phyloP scores from a whole-genome alignment of 2,329 filamentous ascomycete species.

The Aspergillus carbonarius region DNA sequence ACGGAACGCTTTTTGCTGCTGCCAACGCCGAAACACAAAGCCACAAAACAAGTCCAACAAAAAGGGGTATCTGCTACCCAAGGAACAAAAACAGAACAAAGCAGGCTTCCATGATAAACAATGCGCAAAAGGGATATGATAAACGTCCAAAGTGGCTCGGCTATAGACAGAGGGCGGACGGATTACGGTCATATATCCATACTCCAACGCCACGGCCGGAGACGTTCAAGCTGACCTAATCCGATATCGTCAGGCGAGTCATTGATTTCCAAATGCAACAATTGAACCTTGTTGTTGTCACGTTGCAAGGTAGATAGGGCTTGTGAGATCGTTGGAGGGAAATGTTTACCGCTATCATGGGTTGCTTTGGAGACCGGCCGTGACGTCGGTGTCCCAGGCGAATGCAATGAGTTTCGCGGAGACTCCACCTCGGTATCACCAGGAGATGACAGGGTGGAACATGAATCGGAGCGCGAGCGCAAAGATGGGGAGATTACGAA shows the following conservation, averaged over 20 bases:
- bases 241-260: slow-evolving; percentile 31
- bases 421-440: slow-evolving; percentile 29
- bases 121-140: background rate
- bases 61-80: slow-evolving; percentile 5
- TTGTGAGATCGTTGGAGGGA: slow-evolving; percentile 32
- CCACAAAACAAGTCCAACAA: slow-evolving; percentile 5
- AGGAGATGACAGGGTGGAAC: slow-evolving; percentile 28
- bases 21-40: slow-evolving; percentile 5
- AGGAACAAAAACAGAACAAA: slow-evolving; percentile 2
- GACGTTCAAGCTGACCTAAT: slow-evolving; percentile 32
- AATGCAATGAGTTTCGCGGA: slow-evolving; percentile 29
- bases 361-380: slow-evolving; percentile 39
- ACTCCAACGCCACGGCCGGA: slow-evolving; percentile 45
- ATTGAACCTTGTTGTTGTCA: slow-evolving; percentile 35
- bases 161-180: background rate
- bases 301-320: slow-evolving; percentile 33
- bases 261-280: slow-evolving; percentile 39
- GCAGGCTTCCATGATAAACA: slow-evolving; percentile 3
- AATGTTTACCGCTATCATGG: slow-evolving; percentile 30
- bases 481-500: slow-evolving; percentile 22
- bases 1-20: slow-evolving; percentile 8
- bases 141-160: background rate
- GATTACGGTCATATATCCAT: slow-evolving; percentile 40
- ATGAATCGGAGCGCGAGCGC: slow-evolving; percentile 34
- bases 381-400: slow-evolving; percentile 37